Evolutionary conservation across 208 protist genomes (phyloP).

Genomic region (Porcisia hertigi): DNA sequence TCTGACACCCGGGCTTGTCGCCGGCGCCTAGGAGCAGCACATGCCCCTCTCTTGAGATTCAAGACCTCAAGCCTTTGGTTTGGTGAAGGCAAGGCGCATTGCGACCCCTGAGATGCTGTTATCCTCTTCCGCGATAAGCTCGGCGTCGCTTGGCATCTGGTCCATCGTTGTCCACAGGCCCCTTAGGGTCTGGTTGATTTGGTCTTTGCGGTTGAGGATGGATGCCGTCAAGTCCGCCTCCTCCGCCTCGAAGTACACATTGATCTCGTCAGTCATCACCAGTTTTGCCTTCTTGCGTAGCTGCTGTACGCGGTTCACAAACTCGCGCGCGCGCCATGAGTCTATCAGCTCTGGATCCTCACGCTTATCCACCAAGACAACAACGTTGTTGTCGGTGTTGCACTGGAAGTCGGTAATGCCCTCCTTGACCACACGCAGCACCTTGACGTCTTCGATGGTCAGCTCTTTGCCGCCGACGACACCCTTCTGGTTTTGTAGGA

Average conservation of each 20-base stretch:
- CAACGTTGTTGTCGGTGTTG: constrained; percentile 86
- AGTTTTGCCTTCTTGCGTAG: constrained; percentile 96
- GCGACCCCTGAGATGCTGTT: constrained; percentile 78
- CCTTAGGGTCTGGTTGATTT: constrained; percentile 74
- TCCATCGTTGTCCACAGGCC: constrained; percentile 75
- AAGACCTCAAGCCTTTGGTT: constrained; percentile 15
- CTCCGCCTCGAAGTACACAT: constrained; percentile 80
- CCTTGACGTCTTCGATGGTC: constrained; percentile 85
- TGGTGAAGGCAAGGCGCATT: constrained; percentile 67
- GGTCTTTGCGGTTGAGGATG: constrained; percentile 62
- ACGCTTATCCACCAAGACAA: constrained; percentile 91
- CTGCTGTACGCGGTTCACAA: constrained; percentile 96
- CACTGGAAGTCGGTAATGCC: constrained; percentile 86
- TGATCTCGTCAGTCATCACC: constrained; percentile 60
- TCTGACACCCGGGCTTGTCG: too few species aligned
- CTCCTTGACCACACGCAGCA: constrained; percentile 84
- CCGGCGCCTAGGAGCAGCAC: background rate
- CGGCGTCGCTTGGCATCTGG: constrained; percentile 57
- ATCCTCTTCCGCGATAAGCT: constrained; percentile 80
- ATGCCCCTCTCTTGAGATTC: background rate
- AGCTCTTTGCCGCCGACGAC: constrained; percentile 72
- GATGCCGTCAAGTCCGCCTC: constrained; percentile 76
- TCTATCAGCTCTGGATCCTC: constrained; percentile 80
- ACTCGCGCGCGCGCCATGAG: constrained; percentile 92
- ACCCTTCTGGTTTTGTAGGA: constrained; percentile 49